phyloP scores from a whole-genome alignment of 352 stramenopile species.

The Globisporangium yorkense region DNA sequence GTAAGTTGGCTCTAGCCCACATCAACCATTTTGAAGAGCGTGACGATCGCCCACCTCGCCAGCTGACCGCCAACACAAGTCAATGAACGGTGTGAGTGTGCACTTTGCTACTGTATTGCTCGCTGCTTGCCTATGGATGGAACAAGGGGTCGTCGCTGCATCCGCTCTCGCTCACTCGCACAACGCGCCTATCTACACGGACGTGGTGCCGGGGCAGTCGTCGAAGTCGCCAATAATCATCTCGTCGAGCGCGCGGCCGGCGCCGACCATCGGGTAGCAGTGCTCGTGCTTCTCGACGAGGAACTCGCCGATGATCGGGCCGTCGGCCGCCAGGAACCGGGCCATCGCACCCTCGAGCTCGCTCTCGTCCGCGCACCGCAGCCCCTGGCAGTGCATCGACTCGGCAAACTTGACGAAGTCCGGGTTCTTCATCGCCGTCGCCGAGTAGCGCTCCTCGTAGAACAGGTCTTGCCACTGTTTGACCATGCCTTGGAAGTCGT shows the following conservation, averaged over 20 bases:
- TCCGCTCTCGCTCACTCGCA: conserved; percentile 16
- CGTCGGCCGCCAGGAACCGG: conserved; percentile 91
- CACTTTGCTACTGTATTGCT: too few species aligned
- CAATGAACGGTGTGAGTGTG: neutral
- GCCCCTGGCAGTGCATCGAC: conserved; percentile 89
- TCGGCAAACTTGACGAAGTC: conserved; percentile 93
- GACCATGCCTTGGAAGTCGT: conserved; percentile 97
- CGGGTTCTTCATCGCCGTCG: conserved; percentile 90
- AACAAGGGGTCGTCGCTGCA: neutral
- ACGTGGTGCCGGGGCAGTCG: conserved; percentile 89
- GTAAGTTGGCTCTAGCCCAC: conserved; percentile 12
- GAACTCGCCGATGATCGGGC: conserved; percentile 93
- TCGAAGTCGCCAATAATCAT: conserved; percentile 97
- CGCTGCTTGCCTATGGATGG: too few species aligned
- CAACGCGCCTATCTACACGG: conserved; percentile 36
- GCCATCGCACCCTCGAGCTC: conserved; percentile 90
- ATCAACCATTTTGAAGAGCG: neutral
- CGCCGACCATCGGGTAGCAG: conserved; percentile 94
- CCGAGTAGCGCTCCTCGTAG: conserved; percentile 93
- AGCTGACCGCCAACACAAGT: neutral
- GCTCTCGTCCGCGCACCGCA: conserved; percentile 87
- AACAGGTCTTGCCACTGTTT: conserved; percentile 98
- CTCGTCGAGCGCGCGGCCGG: conserved; percentile 87
- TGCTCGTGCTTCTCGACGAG: conserved; percentile 93
- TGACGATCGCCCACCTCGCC: too few species aligned